Conservation (phyloP, 2,329 filamentous ascomycete species). For the Colletotrichum lindemuthianum region DNA sequence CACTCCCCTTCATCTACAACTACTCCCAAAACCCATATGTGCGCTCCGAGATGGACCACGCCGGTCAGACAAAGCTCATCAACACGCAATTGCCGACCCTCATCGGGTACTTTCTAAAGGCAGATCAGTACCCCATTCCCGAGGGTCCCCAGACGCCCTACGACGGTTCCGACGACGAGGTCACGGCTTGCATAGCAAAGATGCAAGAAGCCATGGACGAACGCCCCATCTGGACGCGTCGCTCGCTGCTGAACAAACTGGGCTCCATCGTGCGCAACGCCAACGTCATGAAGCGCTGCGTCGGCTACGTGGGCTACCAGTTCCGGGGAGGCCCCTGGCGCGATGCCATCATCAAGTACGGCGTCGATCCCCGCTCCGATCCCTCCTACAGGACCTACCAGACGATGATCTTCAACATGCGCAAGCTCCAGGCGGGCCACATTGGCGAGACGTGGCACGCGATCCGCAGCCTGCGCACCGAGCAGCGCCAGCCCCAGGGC, state of each 20-base stretch:
- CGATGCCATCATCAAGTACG: conserved; percentile 86
- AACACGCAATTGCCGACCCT: conserved; percentile 70
- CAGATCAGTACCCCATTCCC: conserved; percentile 70
- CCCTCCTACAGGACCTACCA: conserved; percentile 85
- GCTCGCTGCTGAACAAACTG: conserved; percentile 81
- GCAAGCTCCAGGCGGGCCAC: conserved; percentile 58
- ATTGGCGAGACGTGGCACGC: conserved; percentile 61
- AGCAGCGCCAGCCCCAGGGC: conserved; percentile 51
- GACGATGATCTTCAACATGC: conserved; percentile 85
- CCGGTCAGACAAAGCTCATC: conserved; percentile 61
- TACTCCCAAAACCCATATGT: conserved; percentile 90
- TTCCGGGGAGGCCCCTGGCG: conserved; percentile 94
- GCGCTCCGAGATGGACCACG: conserved; percentile 66
- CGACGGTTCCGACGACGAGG: conserved; percentile 66
- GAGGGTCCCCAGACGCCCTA: conserved; percentile 69
- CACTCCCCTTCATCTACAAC: conserved; percentile 79
- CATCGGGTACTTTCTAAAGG: conserved; percentile 66
- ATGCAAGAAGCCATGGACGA: conserved; percentile 74
- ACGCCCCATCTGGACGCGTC: conserved; percentile 87
- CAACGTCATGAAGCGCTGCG: conserved; percentile 75
- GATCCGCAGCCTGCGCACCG: conserved; percentile 50
- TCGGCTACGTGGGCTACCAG: conserved; percentile 89
- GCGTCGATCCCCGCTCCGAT: conserved; percentile 83
- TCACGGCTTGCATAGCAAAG: conserved; percentile 71
- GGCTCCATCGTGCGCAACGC: conserved; percentile 59